Evolutionary conservation across 73 alveolate genomes (phyloP), one percentile per base, ranked within the genome.

Genomic region (Tetrahymena borealis): DNA sequence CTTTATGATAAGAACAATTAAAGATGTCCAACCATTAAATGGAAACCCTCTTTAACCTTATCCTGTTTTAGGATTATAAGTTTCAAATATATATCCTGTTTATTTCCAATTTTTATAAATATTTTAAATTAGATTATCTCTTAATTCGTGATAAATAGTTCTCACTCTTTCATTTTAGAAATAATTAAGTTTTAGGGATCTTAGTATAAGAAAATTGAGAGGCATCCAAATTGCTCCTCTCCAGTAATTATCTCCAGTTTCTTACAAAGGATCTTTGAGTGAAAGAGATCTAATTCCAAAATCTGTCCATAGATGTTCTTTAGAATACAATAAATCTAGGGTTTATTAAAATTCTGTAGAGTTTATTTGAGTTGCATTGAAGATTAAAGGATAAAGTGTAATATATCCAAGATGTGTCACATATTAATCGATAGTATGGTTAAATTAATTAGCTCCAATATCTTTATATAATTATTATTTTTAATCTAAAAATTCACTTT

Each of bases 191-290:
- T 90, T 90, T 28, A 97, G 92, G 38, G 98, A 98, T 91, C 99
- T 98, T 32, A 97, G 91, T 16, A 96, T 96, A n/a, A 98, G 93
- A 94, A 94, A 98, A 92, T 98, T 98, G 39, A 97, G 94, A 79
- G 96, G 96, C 78, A 98, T 96, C 99, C 99, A 98, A n/a, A 98
- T 96, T 32, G 97, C 97, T n/a, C 99, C 99, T 93, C 99, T 96
- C 99, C 99, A 99, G 96, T 99, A 99, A 94, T 98, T 97, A 78
- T 97, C 99, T 24, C 99, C 99, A 16, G 96, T 95, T 39, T 96
- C 97, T 91, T 91, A 98, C 12, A 98, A 96, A 42, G 94, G 90
- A 95, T 99, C 99, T 90, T 91, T 95, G 93, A 95, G 95, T 32
- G 99, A 96, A n/a, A 99, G 96, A 91, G 98, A 94, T 91, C 99